phyloP scores from a whole-genome alignment of 371 early-diverging fungal genomes.

The Mucor saturninus region DNA sequence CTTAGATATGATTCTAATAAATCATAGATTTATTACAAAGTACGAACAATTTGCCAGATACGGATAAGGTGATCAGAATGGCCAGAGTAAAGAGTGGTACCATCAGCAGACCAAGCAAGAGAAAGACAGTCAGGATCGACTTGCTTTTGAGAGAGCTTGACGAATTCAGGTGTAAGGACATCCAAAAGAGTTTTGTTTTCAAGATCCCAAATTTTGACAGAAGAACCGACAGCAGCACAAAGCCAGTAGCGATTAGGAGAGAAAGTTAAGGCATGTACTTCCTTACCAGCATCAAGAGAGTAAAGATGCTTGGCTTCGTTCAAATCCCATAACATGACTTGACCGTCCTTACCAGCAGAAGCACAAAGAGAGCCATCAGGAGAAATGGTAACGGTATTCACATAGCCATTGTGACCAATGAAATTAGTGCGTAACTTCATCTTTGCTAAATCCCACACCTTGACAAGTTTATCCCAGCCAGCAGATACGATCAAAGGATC shows the following conservation, averaged over 20 bases:
- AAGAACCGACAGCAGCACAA: slow-evolving; percentile 92
- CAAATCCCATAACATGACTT: slow-evolving; percentile 98
- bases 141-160: slow-evolving; percentile 60
- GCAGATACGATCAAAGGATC: slow-evolving; percentile 94
- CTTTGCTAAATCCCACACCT: slow-evolving; percentile 98
- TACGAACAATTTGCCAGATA: slow-evolving; percentile 84
- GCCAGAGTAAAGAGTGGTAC: slow-evolving; percentile 95
- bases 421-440: slow-evolving; percentile 97
- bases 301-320: slow-evolving; percentile 98
- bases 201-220: slow-evolving; percentile 98
- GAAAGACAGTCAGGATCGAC: slow-evolving; percentile 84
- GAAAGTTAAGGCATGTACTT: slow-evolving; percentile 94
- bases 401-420: slow-evolving; percentile 95
- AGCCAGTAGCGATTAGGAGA: slow-evolving; percentile 99
- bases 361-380: slow-evolving; percentile 99
- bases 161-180: slow-evolving; percentile 89
- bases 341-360: slow-evolving; percentile 98
- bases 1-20: too few species aligned
- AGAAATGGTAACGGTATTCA: slow-evolving; percentile 95
- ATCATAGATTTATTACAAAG: slow-evolving; percentile 30
- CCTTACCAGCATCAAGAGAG: slow-evolving; percentile 92
- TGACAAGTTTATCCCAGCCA: slow-evolving; percentile 98
- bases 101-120: slow-evolving; percentile 96
- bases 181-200: slow-evolving; percentile 93
- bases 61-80: slow-evolving; percentile 94